Evolutionary conservation across 176 grass and related monocot species (phyloP), one percentile per base, ranked within the genome.

Genomic region (Aechmea fasciata): DNA sequence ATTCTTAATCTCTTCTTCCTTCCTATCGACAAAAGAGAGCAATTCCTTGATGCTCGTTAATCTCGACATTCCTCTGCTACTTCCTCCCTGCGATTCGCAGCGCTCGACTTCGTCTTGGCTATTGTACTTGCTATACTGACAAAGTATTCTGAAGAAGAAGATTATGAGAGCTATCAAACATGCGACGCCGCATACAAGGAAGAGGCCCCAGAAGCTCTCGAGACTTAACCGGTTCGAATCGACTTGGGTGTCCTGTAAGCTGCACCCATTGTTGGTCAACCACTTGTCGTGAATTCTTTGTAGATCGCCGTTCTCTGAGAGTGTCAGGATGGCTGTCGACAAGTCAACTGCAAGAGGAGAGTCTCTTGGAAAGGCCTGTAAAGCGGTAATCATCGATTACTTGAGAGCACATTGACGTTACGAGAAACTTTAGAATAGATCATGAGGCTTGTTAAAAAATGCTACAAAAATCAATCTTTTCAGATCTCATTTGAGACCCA

Each of bases 261-360:
- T 52, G 69, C 89, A 97, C 9, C 67, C 72, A 12, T 53, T 75
- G 0, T 54, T 25, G 69, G 29, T 77, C 51, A 97, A 74, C 94
- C 94, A 97, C 79, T 97, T 97, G 84, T 93, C 89, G 50, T 97
- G 86, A 55, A 97, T 97, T 70, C 89, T 68, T 75, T 97, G 89
- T 68, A 97, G 94, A 82, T 92, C 89, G 8, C 94, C 86, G 71
- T 79, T 90, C 83, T 97, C 89, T 13, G 94, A 97, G 65, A 97
- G 82, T 13, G 84, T 83, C 10, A 97, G 79, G 84, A 97, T 92
- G 11, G 94, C 94, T 68, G 94, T 97, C 11, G 94, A 97, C 11
- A 97, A 66, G 77, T 99, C 89, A 20, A 99, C 83, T 2, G 86
- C 89, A 10, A 99, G 77, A 2, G 84, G 94, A 0, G 84, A 90